Evolutionary conservation across 805 yeast species (phyloP), one percentile per base, ranked within the genome.

Genomic region (Starmerella scarabaei): DNA sequence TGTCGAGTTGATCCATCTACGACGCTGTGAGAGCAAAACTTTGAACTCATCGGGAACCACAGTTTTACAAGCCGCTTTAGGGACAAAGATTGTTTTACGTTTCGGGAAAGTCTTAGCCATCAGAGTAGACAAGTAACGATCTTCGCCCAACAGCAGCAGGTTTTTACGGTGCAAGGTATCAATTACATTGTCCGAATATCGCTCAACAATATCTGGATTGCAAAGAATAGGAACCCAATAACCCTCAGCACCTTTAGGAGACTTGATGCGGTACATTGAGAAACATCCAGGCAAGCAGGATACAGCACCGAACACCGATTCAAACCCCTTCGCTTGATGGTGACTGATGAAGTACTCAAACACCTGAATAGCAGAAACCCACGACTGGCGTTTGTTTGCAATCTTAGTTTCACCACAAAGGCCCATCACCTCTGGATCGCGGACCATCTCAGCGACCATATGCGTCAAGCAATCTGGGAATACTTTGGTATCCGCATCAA

Each of bases 271-370:
- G 57, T 86, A 85, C 76, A 85, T 79, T 45, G 82, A 79, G 68
- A 85, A 85, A 66, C 96, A 85, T 30, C 96, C 96, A 0, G 96
- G 96, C 45, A 85, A 69, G 70, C 96, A 85, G 0, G 96, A 85
- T 14, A 85, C 96, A 50, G 91, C 79, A 43, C 94, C 94, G 60
- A 85, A 85, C 1, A 80, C 86, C n/a, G 93, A 77, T 62, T 85
- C 96, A 59, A 85, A 85, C 0, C 94, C 94, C 60, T 85, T 85
- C 1, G 94, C 75, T 57, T 82, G 94, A 62, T 85, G 96, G 61
- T 85, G 95, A 4, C 94, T 84, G 47, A 85, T 81, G 60, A 77
- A 85, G 58, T 85, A 85, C 54, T 85, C 95, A 58, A 85, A 85
- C 21, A 85, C 95, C 63, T 85, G 96, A 54, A 85, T 85, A 29